Evolutionary conservation across 73 alveolate species (phyloP).

Genomic region (Tetrahymena borealis): DNA sequence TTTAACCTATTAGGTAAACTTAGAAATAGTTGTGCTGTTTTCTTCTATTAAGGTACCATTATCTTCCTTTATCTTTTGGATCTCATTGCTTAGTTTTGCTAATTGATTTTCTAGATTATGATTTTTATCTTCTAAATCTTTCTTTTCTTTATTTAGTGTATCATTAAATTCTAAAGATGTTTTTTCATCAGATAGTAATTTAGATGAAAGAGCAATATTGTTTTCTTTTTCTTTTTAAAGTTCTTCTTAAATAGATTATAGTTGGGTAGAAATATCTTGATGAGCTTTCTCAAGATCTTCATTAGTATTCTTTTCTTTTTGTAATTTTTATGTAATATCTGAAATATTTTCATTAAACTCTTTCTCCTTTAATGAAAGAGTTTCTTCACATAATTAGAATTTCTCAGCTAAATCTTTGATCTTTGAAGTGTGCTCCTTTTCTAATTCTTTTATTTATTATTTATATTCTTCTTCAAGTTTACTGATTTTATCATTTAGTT

Average conservation of each 20-base stretch:
- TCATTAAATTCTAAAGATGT: not conserved
- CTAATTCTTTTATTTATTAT: not conserved
- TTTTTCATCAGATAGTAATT: not conserved
- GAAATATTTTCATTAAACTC: not conserved
- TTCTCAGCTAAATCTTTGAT: not conserved
- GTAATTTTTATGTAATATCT: not conserved
- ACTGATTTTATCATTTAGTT: not conserved
- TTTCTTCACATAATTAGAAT: not conserved
- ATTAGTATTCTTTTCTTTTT: not conserved
- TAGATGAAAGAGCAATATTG: not conserved
- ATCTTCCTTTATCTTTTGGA: not conserved
- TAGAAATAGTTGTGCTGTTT: not conserved
- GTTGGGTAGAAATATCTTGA: not conserved
- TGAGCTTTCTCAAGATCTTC: not conserved
- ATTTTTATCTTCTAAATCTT: not conserved
- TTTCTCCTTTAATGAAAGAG: not conserved
- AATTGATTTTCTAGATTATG: not conserved
- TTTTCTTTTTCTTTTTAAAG: not conserved
- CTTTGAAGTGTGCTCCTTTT: not conserved
- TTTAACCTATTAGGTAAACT: not conserved
- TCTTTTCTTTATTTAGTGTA: not conserved
- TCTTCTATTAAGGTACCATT: not conserved
- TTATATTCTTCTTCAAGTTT: not conserved
- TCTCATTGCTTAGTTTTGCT: not conserved
- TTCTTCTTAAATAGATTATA: not conserved